phyloP scores from a whole-genome alignment of 106 monocot species.

The Phalaenopsis equestris region DNA sequence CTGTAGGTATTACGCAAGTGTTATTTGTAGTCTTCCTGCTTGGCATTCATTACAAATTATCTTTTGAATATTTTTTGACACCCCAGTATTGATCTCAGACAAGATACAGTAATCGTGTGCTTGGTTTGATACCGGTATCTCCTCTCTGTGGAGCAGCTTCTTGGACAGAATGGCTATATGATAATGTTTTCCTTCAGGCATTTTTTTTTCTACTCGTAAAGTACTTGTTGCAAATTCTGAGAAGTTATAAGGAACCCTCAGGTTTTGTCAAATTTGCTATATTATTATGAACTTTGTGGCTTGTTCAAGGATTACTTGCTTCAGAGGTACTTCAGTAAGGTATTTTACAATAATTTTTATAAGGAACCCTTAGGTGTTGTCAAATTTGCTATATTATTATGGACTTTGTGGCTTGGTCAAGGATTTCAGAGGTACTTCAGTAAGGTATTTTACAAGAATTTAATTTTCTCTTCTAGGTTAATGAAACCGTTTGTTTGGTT shows the following conservation, averaged over 20 bases:
- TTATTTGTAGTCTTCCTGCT: neutral
- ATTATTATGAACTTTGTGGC: conserved; percentile 78
- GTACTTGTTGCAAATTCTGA: neutral
- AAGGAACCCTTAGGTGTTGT: conserved; percentile 41
- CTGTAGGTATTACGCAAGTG: conserved; percentile 44
- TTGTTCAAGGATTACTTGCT: conserved; percentile 58
- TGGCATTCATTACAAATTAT: neutral
- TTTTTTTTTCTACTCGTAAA: neutral
- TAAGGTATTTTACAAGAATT: conserved; percentile 34
- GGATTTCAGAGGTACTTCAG: conserved; percentile 77
- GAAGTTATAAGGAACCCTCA: conserved; percentile 11
- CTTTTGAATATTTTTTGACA: neutral
- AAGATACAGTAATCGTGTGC: conserved; percentile 49
- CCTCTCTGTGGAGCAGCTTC: conserved; percentile 76
- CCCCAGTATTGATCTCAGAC: neutral
- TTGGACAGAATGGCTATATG: conserved; percentile 77
- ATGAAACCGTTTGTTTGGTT: neutral
- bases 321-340: conserved; percentile 86
- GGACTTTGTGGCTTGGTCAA: conserved; percentile 68
- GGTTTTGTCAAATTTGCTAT: conserved; percentile 73
- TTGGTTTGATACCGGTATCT: conserved; percentile 70
- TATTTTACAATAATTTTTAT: conserved; percentile 4
- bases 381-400: conserved; percentile 74
- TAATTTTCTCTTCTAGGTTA: neutral
- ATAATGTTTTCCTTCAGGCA: conserved; percentile 35